phyloP scores from a whole-genome alignment of 2,329 filamentous ascomycete species.

The Alternaria sp. region DNA sequence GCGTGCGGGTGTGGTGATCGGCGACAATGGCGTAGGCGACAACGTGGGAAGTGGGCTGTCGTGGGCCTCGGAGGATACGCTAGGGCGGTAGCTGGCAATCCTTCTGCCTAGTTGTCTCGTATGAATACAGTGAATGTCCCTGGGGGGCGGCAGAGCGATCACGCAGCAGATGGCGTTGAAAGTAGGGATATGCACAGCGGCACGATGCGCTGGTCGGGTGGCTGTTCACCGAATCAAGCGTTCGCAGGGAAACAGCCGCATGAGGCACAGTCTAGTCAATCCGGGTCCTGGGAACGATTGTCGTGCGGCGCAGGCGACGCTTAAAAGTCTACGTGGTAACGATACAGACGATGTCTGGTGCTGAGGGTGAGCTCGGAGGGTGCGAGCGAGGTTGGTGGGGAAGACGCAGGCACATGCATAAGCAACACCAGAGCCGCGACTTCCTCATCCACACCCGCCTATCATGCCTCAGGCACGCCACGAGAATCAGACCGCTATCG shows the following conservation, averaged over 20 bases:
- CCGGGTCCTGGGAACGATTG: slow-evolving; percentile 11
- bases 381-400: slow-evolving; percentile 6
- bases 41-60: slow-evolving; percentile 12
- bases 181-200: slow-evolving; percentile 11
- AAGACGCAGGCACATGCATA: slow-evolving; percentile 27
- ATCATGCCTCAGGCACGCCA: slow-evolving; percentile 22
- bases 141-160: slow-evolving; percentile 1
- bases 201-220: slow-evolving; percentile 17
- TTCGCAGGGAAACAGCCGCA: slow-evolving; percentile 13
- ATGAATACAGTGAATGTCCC: slow-evolving; percentile 2
- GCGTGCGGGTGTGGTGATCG: slow-evolving; percentile 8
- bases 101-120: not conserved
- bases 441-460: slow-evolving; percentile 14
- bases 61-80: slow-evolving; percentile 4
- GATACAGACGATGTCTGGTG: slow-evolving; percentile 7
- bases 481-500: slow-evolving; percentile 22
- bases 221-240: slow-evolving; percentile 11
- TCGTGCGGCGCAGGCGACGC: slow-evolving; percentile 11
- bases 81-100: slow-evolving; percentile 3
- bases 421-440: slow-evolving; percentile 20
- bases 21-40: slow-evolving; percentile 14
- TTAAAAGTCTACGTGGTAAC: slow-evolving; percentile 3
- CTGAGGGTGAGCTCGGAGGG: slow-evolving; percentile 10
- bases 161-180: slow-evolving; percentile 9
- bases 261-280: slow-evolving; percentile 12